Base-by-base conservation (phyloP, 192 early-diverging fungal genomes). In the Rhizophlyctis rosea region DNA sequence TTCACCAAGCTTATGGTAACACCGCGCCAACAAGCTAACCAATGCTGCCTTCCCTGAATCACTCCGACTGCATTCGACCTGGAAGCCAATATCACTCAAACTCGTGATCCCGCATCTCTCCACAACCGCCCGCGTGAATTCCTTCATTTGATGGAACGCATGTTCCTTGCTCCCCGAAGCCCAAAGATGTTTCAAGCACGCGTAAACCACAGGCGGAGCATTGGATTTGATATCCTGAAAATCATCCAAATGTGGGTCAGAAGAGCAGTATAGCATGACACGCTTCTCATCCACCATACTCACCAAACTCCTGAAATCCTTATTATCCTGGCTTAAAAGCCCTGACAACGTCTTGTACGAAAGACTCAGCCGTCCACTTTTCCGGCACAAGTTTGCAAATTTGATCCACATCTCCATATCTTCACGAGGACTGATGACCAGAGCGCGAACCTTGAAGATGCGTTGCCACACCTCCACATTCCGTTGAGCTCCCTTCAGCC, bases 341-440 rank as follows among this genome's bases (percentile, higher is more conserved):
- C 76, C 83, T 9, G 76, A 63, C 32, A 98, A 77, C 0, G 88
- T 94, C 63, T 91, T 90, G 48, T 90, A 82, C 0, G 92, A 86
- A 5, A 94, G 75, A 23, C 80, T 81, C 33, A 95, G 80, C 25
- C 93, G 82, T 16, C 88, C 90, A 44, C 87, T 86, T 70, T 97
- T 95, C 34, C 96, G 87, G 65, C 93, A 94, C 61, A 98, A 70
- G 51, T 96, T 94, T 39, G 91, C 87, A 74, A 96, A 98, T 71
- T 95, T 94, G 66, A 96, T 92, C 83, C 90, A 93, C 80, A 90
- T 91, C 25, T 95, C 96, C 81, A 92, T 88, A 61, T 99, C 95
- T 58, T 94, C 88, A 49, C 87, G 81, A 9, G 96, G 96, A 0
- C 90, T 81, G 28, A 98, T 75, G 0, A 96, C 95, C 68, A 98